Evolutionary conservation across 75 land plant genomes (phyloP), one percentile per base, ranked within the genome.

Genomic region (Larix kaempferi): DNA sequence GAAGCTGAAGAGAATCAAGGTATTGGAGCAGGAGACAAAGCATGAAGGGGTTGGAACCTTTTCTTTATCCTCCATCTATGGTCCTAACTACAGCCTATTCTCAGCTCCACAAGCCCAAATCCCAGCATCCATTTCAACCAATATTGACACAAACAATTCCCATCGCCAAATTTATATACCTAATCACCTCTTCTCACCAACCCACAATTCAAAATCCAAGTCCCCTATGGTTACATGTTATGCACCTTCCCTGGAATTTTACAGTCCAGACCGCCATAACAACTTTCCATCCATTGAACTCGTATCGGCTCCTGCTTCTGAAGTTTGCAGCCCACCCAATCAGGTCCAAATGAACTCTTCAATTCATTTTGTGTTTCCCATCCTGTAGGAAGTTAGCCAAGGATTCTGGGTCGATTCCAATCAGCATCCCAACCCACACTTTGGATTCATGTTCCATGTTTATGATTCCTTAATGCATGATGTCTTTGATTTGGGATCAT

Each of bases 371-470:
- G 6, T 60, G 7, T 26, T 56, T 26, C 76, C 76, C 63, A 74
- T 59, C 33, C 33, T 74, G 29, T 74, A 74, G 23, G 76, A 74
- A 33, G 76, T 74, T 16, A 74, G 76, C 56, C 59, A 56, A 49
- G 76, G 76, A 6, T 17, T 74, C 6, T 74, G 76, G 76, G 76
- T 74, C 17, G 76, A 74, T 74, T 74, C 72, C 15, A 44, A 69
- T 41, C 72, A 69, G 23, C 72, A 69, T 4, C 52, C 72, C 19
- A 41, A 37, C 52, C 72, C 72, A 21, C 72, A 39, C 2, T 69
- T 69, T 19, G 72, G 72, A 39, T 35, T 69, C 49, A 69, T 69
- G 72, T 52, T 52, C 6, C 72, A 69, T 12, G 72, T 69, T 21
- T 69, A 49, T 37, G 72, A 69, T 39, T 41, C 72, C 72, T 69